Conservation (phyloP, 805 yeast genomes). For the Saturnispora saitoi region DNA sequence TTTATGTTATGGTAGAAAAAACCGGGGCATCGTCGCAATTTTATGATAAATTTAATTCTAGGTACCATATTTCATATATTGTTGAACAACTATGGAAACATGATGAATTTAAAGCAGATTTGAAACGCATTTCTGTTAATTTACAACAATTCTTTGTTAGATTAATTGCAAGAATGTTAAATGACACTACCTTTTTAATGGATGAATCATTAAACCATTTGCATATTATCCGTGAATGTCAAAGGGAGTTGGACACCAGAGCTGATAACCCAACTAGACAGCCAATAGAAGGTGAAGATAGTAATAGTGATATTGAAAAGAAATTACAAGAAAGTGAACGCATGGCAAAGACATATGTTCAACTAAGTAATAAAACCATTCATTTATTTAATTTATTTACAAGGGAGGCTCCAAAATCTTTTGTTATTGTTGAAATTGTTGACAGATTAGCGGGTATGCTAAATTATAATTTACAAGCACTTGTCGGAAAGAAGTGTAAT, state of each 20-base stretch:
- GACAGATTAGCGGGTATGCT: constrained; percentile 94
- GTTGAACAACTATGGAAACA: constrained; percentile 78
- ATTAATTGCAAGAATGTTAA: constrained; percentile 89
- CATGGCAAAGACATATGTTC: constrained; percentile 74
- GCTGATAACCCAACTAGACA: constrained; percentile 21
- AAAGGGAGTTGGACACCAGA: constrained; percentile 52
- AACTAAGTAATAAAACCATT: constrained; percentile 75
- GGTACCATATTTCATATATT: constrained; percentile 79
- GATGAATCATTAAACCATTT: constrained; percentile 85
- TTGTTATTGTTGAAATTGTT: constrained; percentile 80
- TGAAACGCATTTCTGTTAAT: constrained; percentile 54
- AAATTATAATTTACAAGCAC: constrained; percentile 81
- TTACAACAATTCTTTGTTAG: constrained; percentile 81
- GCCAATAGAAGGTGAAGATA: constrained; percentile 35
- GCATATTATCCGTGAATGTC: constrained; percentile 66
- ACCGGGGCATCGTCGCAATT: constrained; percentile 94
- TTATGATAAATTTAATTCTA: constrained; percentile 87
- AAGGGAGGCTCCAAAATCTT: constrained; percentile 76
- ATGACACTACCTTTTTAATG: constrained; percentile 83
- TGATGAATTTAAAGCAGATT: constrained; percentile 57
- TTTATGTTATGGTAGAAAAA: constrained; percentile 90
- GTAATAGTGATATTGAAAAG: constrained; percentile 50
- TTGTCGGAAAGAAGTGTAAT: constrained; percentile 92
- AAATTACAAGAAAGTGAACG: constrained; percentile 58
- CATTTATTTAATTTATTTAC: constrained; percentile 74